A percentile compares a stretch with the other conserved stretches of the same genome.
Conservation (phyloP, 2,329 filamentous ascomycete genomes). For the Sporothrix variecibatus region DNA sequence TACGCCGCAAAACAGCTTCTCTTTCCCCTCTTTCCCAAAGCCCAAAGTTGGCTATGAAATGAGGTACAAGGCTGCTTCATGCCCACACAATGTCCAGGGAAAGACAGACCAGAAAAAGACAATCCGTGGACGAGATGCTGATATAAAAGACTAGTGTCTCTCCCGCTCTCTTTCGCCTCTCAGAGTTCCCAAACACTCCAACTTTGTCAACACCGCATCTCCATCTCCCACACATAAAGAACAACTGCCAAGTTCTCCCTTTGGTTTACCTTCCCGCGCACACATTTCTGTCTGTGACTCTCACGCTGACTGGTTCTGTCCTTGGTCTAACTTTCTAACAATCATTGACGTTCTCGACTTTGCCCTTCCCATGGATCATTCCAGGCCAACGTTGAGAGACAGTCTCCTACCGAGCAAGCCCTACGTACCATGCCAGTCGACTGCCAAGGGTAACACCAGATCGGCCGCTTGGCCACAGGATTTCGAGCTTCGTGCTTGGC, state of each 20-base stretch:
- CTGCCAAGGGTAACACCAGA: background rate
- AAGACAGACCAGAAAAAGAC: background rate
- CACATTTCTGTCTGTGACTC: background rate
- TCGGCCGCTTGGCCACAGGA: background rate
- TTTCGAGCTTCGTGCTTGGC: background rate
- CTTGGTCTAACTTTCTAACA: background rate
- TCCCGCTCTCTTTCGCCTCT: background rate
- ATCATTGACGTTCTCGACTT: background rate
- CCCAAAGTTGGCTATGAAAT: background rate
- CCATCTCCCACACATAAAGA: background rate
- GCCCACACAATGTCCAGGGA: background rate
- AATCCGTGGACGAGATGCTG: background rate
- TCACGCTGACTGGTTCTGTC: background rate
- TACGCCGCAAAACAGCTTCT: background rate
- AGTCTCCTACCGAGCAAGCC: background rate
- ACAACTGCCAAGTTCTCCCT: background rate
- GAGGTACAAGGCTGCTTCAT: background rate
- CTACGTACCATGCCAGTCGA: background rate
- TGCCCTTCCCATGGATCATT: background rate
- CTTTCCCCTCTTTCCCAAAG: background rate
- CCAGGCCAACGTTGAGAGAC: background rate
- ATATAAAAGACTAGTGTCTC: background rate
- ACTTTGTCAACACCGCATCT: constrained; percentile 8
- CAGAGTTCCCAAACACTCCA: background rate
- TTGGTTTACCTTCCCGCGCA: background rate